Conservation (phyloP, 1,284 basidiomycete genomes). For the Cutaneotrichosporon dermatis region DNA sequence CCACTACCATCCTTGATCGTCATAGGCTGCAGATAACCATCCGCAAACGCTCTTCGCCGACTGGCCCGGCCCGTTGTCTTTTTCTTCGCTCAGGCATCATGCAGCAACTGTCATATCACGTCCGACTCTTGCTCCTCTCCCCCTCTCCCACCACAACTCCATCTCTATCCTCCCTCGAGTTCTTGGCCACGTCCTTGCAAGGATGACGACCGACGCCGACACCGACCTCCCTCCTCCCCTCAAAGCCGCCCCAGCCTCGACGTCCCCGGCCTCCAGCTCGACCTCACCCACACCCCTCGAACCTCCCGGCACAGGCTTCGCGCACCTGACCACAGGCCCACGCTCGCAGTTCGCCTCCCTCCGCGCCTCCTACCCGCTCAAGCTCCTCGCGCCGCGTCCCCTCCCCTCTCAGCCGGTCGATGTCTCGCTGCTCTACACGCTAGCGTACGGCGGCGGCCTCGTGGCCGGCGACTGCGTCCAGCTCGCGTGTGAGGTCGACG, state of each 20-base stretch:
- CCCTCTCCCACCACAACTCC: too few relatives aligned
- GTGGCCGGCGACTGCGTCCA: conserved; percentile 78
- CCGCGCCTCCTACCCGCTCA: conserved; percentile 81
- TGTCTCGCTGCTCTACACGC: conserved; percentile 69
- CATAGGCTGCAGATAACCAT: background rate
- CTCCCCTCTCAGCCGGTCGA: conserved; percentile 45
- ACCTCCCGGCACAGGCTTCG: conserved; percentile 32
- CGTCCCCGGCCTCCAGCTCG: too few relatives aligned
- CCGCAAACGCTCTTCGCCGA: background rate
- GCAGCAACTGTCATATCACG: too few relatives aligned
- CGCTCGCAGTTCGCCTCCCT: conserved; percentile 65
- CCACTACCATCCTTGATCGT: background rate
- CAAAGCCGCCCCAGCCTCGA: too few relatives aligned
- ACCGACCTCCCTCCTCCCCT: too few relatives aligned
- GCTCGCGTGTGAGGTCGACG: conserved; percentile 61
- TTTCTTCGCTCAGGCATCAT: too few relatives aligned
- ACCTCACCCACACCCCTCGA: too few relatives aligned
- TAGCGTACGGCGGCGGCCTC: conserved; percentile 89
- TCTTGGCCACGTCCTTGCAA: too few relatives aligned
- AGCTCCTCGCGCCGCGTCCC: conserved; percentile 68
- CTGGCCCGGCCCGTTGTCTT: background rate
- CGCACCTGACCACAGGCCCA: conserved; percentile 22
- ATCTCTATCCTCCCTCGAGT: too few relatives aligned
- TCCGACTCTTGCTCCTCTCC: too few relatives aligned
- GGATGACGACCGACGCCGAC: too few relatives aligned